Percentiles rank a stretch among this genome's conserved stretches.
Evolutionary conservation across 1,284 basidiomycete genomes (phyloP).

Genomic region (Xanthoconium separans): DNA sequence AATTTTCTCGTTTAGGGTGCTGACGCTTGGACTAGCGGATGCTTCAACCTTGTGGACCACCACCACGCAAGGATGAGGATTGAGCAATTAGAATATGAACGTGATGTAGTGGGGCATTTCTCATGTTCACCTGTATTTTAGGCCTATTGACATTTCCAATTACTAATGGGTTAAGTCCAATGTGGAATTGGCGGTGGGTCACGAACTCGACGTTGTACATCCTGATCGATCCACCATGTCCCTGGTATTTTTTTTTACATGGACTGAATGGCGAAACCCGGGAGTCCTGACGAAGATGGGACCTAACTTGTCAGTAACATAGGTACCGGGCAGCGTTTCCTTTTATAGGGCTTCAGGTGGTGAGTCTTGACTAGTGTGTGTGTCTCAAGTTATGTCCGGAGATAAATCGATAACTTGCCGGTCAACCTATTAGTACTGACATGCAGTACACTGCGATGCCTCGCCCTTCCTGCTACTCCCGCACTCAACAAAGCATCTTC

Average conservation of each 20-base stretch:
- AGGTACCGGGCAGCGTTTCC: too few relatives aligned
- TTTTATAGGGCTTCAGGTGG: too few relatives aligned
- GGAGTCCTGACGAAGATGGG: too few relatives aligned
- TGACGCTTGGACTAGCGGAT: slow-evolving; percentile 63
- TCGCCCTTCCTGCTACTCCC: slow-evolving; percentile 3
- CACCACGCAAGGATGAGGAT: slow-evolving; percentile 90
- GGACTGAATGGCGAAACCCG: too few relatives aligned
- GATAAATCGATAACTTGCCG: slow-evolving; percentile 5
- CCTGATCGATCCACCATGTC: too few relatives aligned
- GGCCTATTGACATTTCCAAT: too few relatives aligned
- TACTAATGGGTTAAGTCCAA: too few relatives aligned
- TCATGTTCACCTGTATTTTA: too few relatives aligned
- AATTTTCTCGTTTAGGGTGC: background rate
- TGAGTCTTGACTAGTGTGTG: background rate
- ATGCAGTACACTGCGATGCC: slow-evolving; percentile 14
- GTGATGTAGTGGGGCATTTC: background rate
- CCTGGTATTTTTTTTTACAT: too few relatives aligned
- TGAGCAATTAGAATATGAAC: slow-evolving; percentile 12
- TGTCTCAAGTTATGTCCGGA: background rate
- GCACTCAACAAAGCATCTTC: slow-evolving; percentile 4
- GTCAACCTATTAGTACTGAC: slow-evolving; percentile 20
- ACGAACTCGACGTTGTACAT: too few relatives aligned
- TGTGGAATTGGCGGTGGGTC: too few relatives aligned
- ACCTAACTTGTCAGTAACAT: too few relatives aligned
- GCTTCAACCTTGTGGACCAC: slow-evolving; percentile 98